phyloP scores from a whole-genome alignment of 345 rosid species.

The Jatropha curcas region DNA sequence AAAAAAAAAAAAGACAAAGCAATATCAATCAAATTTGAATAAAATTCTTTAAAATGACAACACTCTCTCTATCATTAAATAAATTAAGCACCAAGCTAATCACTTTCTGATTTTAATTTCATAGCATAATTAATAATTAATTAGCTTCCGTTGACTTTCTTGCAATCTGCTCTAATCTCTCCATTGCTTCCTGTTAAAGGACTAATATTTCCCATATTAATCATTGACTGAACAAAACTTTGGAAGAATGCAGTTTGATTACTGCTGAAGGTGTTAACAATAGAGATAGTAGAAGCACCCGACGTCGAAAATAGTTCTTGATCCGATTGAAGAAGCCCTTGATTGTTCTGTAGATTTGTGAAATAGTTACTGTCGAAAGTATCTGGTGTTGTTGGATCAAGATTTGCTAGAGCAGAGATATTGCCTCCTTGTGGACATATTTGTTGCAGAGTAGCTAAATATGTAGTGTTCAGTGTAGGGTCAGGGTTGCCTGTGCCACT shows the following conservation, averaged over 20 bases:
- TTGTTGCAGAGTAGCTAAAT: conserved; percentile 13
- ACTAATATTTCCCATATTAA: conserved; percentile 45
- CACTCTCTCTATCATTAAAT: too few species aligned
- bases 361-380: conserved; percentile 38
- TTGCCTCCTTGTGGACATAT: conserved; percentile 22
- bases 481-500: conserved; percentile 24
- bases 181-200: conserved; percentile 40
- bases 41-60: too few species aligned
- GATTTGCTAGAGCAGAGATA: not conserved
- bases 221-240: conserved; percentile 39
- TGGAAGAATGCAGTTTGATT: conserved; percentile 40
- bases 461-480: conserved; percentile 17
- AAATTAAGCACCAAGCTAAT: too few species aligned
- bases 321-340: conserved; percentile 40
- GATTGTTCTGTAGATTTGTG: conserved; percentile 27
- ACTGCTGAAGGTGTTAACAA: conserved; percentile 38
- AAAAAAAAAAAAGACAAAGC: too few species aligned
- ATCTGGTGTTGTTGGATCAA: conserved; percentile 22
- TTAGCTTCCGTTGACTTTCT: conserved; percentile 29
- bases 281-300: conserved; percentile 22
- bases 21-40: too few species aligned
- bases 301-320: conserved; percentile 41
- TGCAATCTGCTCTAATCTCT: conserved; percentile 37
- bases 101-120: not conserved
- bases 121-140: not conserved